These are phyloP conservation scores for Saccharomycopsis sp. DNA, from an alignment of 805 yeast species.

Conservation along the genomic window DNA sequence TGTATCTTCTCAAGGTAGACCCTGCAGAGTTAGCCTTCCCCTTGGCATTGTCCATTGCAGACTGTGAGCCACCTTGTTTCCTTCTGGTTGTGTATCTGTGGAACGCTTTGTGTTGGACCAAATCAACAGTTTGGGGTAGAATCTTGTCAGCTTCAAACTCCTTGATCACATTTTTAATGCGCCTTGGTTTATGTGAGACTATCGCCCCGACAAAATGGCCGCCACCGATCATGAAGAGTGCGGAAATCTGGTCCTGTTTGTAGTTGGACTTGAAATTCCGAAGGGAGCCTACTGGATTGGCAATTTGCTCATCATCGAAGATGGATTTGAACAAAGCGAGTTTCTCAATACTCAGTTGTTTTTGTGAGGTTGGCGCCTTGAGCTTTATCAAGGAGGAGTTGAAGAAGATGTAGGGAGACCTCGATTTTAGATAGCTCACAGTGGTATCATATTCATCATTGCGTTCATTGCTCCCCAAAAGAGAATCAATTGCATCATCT, in stretches of 20 bases:
- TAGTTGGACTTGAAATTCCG: conserved; percentile 28
- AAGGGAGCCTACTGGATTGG: conserved; percentile 45
- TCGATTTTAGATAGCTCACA: conserved; percentile 39
- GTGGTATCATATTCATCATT: neutral
- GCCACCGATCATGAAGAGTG: conserved; percentile 89
- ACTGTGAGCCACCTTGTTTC: conserved; percentile 96
- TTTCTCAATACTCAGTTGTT: conserved; percentile 33
- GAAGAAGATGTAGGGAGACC: conserved; percentile 60
- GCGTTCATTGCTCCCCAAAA: neutral
- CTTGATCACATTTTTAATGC: conserved; percentile 47
- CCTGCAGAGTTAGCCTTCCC: conserved; percentile 98
- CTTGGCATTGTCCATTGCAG: conserved; percentile 82
- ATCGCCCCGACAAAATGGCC: conserved; percentile 98
- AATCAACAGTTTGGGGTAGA: conserved; percentile 53
- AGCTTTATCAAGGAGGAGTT: conserved; percentile 33
- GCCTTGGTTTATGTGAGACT: conserved; percentile 57
- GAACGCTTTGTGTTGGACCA: conserved; percentile 73
- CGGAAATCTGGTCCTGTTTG: conserved; percentile 40
- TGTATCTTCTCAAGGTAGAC: conserved; percentile 77
- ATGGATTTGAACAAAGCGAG: conserved; percentile 63
- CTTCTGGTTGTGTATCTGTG: conserved; percentile 94
- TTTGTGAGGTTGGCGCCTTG: neutral
- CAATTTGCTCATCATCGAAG: conserved; percentile 35
- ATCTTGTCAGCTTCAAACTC: conserved; percentile 34
- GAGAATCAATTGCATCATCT: neutral